A percentile compares a stretch with the other conserved stretches of the same genome.
Evolutionary conservation across 2,329 filamentous ascomycete genomes (phyloP).

Genomic region (Ophiognomonia clavigignenti-juglandacearum): DNA sequence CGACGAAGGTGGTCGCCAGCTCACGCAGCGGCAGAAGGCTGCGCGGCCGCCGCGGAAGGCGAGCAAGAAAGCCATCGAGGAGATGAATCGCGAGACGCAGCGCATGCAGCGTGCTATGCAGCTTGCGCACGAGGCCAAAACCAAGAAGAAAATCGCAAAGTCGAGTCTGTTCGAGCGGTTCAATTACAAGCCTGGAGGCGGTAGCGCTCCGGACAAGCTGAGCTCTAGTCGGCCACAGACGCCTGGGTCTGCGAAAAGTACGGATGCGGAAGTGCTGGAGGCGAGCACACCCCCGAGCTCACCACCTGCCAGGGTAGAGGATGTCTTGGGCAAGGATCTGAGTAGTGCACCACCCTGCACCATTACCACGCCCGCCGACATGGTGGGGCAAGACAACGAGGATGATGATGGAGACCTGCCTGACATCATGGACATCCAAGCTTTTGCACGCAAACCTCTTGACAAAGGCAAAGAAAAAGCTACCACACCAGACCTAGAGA

Average conservation of each 20-base stretch:
- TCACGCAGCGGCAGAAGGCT: conserved; percentile 65
- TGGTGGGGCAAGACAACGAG: conserved; percentile 12
- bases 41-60: conserved; percentile 75
- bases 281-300: conserved; percentile 70
- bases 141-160: conserved; percentile 86
- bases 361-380: conserved; percentile 15
- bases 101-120: conserved; percentile 86
- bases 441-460: conserved; percentile 14
- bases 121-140: conserved; percentile 81
- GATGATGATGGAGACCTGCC: conserved; percentile 32
- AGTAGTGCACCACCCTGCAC: conserved; percentile 6
- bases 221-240: conserved; percentile 54
- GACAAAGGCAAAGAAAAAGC: conserved; percentile 62
- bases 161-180: conserved; percentile 79
- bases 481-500: conserved; percentile 23
- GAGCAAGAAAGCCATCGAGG: conserved; percentile 89
- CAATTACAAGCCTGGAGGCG: conserved; percentile 60
- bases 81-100: conserved; percentile 94
- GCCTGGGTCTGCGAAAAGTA: conserved; percentile 37
- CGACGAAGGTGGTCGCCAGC: conserved; percentile 56
- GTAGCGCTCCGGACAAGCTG: conserved; percentile 27
- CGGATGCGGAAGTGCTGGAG: conserved; percentile 47
- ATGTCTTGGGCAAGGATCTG: conserved; percentile 11
- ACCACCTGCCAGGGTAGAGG: conserved; percentile 38
- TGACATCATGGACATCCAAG: conserved; percentile 14